These are phyloP conservation scores for Russula griseocarnosa DNA, from an alignment of 768 basidiomycete genomes.

Conservation along the genomic window DNA sequence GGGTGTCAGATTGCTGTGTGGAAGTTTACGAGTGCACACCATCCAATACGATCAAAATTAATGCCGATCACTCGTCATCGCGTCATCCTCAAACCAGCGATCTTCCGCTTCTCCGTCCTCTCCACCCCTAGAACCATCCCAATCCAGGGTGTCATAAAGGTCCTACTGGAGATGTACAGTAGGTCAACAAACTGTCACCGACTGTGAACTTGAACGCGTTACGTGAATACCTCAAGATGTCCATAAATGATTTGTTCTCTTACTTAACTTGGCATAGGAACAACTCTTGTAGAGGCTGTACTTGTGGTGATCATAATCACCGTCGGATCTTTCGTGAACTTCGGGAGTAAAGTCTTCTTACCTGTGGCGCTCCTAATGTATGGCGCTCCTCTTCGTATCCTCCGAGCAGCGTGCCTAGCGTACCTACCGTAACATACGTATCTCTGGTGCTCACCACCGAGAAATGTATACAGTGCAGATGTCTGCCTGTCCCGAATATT, in stretches of 20 bases:
- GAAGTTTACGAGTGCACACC: not conserved
- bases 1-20: constrained; percentile 6
- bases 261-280: constrained; percentile 64
- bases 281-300: constrained; percentile 22
- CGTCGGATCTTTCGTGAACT: constrained; percentile 57
- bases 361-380: constrained; percentile 58
- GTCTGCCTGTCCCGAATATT: constrained; percentile 63
- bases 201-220: not conserved
- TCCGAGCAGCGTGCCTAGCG: constrained; percentile 59
- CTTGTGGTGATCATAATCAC: constrained; percentile 47
- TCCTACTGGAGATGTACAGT: constrained; percentile 44
- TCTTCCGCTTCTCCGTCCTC: constrained; percentile 63
- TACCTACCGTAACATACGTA: constrained; percentile 74
- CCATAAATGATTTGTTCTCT: constrained; percentile 74
- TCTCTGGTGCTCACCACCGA: constrained; percentile 48
- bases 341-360: constrained; percentile 54
- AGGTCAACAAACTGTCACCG: not conserved
- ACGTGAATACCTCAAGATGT: constrained; percentile 55
- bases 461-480: constrained; percentile 56
- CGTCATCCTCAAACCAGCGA: constrained; percentile 72
- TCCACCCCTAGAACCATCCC: constrained; percentile 64
- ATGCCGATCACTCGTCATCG: constrained; percentile 45
- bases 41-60: not conserved
- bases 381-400: constrained; percentile 77
- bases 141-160: constrained; percentile 69